phyloP scores from a whole-genome alignment of 176 grass and related monocot genomes.

The Musa itinerans region DNA sequence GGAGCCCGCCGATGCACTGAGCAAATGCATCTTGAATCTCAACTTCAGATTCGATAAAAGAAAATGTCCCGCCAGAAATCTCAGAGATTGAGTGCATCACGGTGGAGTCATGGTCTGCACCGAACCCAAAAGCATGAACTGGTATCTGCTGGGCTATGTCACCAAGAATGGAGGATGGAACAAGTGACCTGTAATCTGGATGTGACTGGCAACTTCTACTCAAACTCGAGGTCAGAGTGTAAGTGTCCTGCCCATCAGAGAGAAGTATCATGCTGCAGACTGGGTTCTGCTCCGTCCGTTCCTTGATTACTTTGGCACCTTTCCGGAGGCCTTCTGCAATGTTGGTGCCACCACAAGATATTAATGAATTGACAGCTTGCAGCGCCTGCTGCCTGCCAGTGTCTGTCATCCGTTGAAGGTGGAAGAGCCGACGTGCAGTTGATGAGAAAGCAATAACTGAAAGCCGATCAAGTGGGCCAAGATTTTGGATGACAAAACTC shows the following conservation, averaged over 20 bases:
- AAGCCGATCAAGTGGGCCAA: slow-evolving; percentile 72
- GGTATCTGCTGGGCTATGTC: slow-evolving; percentile 35
- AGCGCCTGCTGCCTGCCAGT: slow-evolving; percentile 60
- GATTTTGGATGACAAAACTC: slow-evolving; percentile 91
- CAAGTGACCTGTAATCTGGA: slow-evolving; percentile 39
- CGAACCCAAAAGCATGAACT: slow-evolving; percentile 89
- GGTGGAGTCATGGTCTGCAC: slow-evolving; percentile 66
- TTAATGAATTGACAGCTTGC: slow-evolving; percentile 66
- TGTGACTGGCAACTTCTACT: slow-evolving; percentile 13
- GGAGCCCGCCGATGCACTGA: slow-evolving; percentile 92
- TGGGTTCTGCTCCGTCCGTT: slow-evolving; percentile 63
- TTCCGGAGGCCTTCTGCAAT: slow-evolving; percentile 79
- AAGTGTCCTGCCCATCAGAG: slow-evolving; percentile 88
- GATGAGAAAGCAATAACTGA: slow-evolving; percentile 95
- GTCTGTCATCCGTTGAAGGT: slow-evolving; percentile 68
- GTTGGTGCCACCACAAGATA: slow-evolving; percentile 68
- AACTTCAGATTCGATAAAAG: slow-evolving; percentile 87
- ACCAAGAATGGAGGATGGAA: slow-evolving; percentile 41
- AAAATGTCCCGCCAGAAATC: slow-evolving; percentile 87
- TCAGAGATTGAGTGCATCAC: slow-evolving; percentile 73
- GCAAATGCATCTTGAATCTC: slow-evolving; percentile 97
- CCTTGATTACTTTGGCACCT: slow-evolving; percentile 70
- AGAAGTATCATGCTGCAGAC: slow-evolving; percentile 89
- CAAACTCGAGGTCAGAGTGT: slow-evolving; percentile 45
- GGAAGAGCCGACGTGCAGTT: slow-evolving; percentile 56